Conservation (phyloP, 441 rosid species). For the Jatropha podagrica region DNA sequence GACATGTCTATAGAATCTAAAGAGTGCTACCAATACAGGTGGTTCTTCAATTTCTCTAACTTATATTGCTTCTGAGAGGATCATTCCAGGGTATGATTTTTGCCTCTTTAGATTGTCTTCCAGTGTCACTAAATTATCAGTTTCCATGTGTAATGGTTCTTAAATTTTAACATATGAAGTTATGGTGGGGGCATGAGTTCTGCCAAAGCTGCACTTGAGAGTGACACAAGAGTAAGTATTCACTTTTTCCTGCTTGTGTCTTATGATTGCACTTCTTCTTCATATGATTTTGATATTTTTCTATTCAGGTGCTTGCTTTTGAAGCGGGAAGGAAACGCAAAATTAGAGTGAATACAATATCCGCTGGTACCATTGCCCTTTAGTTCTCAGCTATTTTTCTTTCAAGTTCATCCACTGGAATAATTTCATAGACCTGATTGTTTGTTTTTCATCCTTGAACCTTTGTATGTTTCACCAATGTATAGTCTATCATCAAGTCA, state of each 20-base stretch:
- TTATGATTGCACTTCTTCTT: neutral
- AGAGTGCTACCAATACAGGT: slow-evolving; percentile 42
- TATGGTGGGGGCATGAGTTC: slow-evolving; percentile 99
- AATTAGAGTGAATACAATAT: slow-evolving; percentile 87
- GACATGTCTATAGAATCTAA: neutral
- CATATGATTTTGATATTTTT: slow-evolving; percentile 7
- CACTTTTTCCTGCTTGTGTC: slow-evolving; percentile 1
- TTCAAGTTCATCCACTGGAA: neutral
- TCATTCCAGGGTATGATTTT: slow-evolving; percentile 82
- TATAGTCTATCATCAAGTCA: neutral
- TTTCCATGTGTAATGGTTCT: neutral
- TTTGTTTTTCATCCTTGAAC: neutral
- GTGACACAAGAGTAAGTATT: slow-evolving; percentile 72
- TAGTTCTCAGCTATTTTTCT: neutral
- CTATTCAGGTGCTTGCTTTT: slow-evolving; percentile 74
- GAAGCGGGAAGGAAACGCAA: slow-evolving; percentile 94
- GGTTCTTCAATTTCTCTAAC: slow-evolving; percentile 91
- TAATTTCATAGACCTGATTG: neutral
- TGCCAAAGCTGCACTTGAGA: slow-evolving; percentile 95
- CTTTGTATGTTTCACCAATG: neutral
- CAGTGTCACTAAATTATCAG: neutral
- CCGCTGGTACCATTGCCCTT: slow-evolving; percentile 48
- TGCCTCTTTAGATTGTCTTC: slow-evolving; percentile 4
- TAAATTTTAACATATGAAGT: slow-evolving; percentile 34
- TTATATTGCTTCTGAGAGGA: slow-evolving; percentile 88